Percentiles rank a stretch among this genome's conserved stretches.
phyloP scores from a whole-genome alignment of 2,329 filamentous ascomycete species.

The Fusarium pseudocircinatum region DNA sequence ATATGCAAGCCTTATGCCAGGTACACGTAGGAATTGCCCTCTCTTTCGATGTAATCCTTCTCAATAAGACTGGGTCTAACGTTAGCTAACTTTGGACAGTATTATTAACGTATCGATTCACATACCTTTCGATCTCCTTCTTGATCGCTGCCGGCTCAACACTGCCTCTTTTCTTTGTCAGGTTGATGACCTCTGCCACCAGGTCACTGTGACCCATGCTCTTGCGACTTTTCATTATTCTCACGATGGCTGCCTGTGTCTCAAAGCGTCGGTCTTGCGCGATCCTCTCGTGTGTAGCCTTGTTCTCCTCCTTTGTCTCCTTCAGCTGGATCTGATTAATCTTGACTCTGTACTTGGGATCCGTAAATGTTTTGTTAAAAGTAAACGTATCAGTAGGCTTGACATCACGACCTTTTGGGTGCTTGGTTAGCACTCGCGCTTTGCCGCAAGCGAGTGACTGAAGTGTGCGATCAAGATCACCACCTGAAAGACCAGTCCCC shows the following conservation, averaged over 20 bases:
- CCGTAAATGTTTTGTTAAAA: constrained; percentile 79
- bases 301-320: constrained; percentile 95
- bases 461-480: constrained; percentile 86
- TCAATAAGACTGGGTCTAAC: constrained; percentile 76
- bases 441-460: constrained; percentile 96
- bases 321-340: constrained; percentile 99
- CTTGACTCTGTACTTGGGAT: constrained; percentile 90
- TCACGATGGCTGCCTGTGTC: constrained; percentile 94
- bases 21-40: constrained; percentile 76
- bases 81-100: constrained; percentile 10
- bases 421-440: constrained; percentile 83
- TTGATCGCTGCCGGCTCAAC: constrained; percentile 91
- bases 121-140: constrained; percentile 93
- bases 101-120: constrained; percentile 32
- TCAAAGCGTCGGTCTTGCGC: constrained; percentile 92
- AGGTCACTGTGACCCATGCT: constrained; percentile 85
- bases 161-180: constrained; percentile 86
- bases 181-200: constrained; percentile 89
- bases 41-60: constrained; percentile 90
- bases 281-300: constrained; percentile 90
- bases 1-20: constrained; percentile 61
- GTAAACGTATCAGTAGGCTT: constrained; percentile 82
- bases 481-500: constrained; percentile 77
- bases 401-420: constrained; percentile 86
- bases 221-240: constrained; percentile 97